Conservation (phyloP, 2,329 filamentous ascomycete genomes). For the Alternaria rosae region DNA sequence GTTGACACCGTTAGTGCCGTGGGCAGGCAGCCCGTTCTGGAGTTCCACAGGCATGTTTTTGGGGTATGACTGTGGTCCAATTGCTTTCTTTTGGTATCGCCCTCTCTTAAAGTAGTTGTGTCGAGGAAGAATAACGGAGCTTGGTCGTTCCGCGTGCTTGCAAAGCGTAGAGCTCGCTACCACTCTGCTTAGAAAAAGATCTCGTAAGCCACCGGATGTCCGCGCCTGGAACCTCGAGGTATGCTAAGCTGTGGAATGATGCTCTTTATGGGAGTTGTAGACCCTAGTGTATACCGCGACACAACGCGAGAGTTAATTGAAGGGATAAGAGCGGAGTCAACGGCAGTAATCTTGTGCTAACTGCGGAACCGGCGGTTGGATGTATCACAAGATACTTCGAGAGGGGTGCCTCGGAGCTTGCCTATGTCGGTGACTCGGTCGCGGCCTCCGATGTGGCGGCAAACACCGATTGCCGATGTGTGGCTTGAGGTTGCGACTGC, state of each 20-base stretch:
- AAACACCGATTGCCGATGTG: slow-evolving; percentile 9
- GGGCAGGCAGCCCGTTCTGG: slow-evolving; percentile 19
- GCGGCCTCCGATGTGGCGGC: background rate
- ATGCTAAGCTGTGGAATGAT: background rate
- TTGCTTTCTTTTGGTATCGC: background rate
- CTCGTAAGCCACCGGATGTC: slow-evolving; percentile 10
- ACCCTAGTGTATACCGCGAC: background rate
- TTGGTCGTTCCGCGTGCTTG: slow-evolving; percentile 1
- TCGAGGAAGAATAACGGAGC: background rate
- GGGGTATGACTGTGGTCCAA: slow-evolving; percentile 2
- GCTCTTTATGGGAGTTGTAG: background rate
- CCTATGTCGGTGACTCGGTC: slow-evolving; percentile 14
- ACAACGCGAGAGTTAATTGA: background rate
- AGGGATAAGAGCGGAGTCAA: background rate
- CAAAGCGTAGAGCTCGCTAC: background rate
- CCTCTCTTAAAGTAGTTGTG: background rate
- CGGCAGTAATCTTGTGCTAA: background rate
- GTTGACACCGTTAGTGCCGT: slow-evolving; percentile 29
- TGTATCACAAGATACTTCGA: slow-evolving; percentile 11
- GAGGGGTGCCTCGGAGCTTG: slow-evolving; percentile 19
- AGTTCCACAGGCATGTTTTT: slow-evolving; percentile 34
- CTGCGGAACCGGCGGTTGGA: slow-evolving; percentile 17
- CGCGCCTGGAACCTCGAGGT: slow-evolving; percentile 1
- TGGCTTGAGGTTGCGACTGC: slow-evolving; percentile 3
- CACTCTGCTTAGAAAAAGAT: slow-evolving; percentile 12